These are phyloP conservation scores for Pythium utonaiense DNA, from an alignment of 352 stramenopile genomes.

Conservation along the genomic window DNA sequence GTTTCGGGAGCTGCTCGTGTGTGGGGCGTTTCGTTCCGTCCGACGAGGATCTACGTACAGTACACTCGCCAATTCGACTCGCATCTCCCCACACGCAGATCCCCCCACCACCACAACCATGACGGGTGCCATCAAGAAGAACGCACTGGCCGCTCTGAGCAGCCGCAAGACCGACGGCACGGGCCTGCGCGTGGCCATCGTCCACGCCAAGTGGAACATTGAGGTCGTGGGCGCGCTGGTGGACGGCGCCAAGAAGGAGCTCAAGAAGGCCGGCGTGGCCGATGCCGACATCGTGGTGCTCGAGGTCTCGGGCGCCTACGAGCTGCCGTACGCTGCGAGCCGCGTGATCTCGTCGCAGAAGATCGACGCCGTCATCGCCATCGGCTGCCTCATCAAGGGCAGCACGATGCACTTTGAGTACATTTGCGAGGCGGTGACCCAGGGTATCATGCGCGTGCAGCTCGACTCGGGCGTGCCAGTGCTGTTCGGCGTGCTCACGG, in stretches of 20 bases:
- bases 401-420: slow-evolving; percentile 99
- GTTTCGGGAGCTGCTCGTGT: background rate
- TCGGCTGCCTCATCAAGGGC: slow-evolving; percentile 95
- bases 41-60: slow-evolving; percentile 1
- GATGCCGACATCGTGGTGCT: slow-evolving; percentile 67
- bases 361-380: slow-evolving; percentile 95
- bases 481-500: slow-evolving; percentile 94
- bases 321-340: slow-evolving; percentile 95
- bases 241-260: slow-evolving; percentile 53
- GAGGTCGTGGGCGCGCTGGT: slow-evolving; percentile 78
- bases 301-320: slow-evolving; percentile 94
- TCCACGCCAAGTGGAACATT: slow-evolving; percentile 84
- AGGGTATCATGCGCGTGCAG: slow-evolving; percentile 96
- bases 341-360: slow-evolving; percentile 88
- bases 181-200: slow-evolving; percentile 76
- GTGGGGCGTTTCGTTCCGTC: background rate
- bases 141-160: slow-evolving; percentile 63
- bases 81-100: background rate
- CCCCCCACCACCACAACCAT: background rate
- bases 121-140: slow-evolving; percentile 67
- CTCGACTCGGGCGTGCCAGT: slow-evolving; percentile 87
- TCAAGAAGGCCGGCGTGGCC: slow-evolving; percentile 55
- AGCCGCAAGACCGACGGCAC: slow-evolving; percentile 74
- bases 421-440: slow-evolving; percentile 95
- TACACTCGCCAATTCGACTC: background rate